Percentiles rank a stretch among this genome's conserved stretches.
These are phyloP conservation scores for Hymenoscyphus scutula DNA, from an alignment of 2,329 filamentous ascomycete genomes.

Conservation along the genomic window DNA sequence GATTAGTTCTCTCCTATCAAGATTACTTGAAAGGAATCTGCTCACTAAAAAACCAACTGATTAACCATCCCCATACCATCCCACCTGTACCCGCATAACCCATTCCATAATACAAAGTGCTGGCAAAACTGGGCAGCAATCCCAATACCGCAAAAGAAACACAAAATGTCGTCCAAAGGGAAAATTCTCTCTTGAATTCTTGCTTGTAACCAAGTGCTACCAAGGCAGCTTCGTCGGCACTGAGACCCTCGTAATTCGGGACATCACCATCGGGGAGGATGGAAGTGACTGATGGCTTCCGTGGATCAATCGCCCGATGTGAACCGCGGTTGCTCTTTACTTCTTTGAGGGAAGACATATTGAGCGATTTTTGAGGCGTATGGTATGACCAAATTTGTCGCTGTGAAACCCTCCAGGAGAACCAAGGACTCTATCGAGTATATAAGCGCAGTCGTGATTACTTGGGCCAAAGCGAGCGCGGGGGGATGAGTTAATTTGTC, in stretches of 20 bases:
- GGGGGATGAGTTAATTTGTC: neutral
- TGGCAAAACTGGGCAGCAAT: slow-evolving; percentile 68
- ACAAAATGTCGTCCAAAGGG: slow-evolving; percentile 71
- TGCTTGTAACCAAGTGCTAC: slow-evolving; percentile 58
- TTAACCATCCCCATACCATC: slow-evolving; percentile 75
- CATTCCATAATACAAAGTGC: slow-evolving; percentile 69
- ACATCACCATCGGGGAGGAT: slow-evolving; percentile 49
- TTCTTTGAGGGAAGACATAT: slow-evolving; percentile 18
- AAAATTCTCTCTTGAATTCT: slow-evolving; percentile 63
- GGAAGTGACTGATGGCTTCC: slow-evolving; percentile 45
- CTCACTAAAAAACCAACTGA: slow-evolving; percentile 63
- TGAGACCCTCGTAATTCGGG: slow-evolving; percentile 45
- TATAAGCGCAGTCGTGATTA: neutral
- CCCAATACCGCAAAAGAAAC: slow-evolving; percentile 73
- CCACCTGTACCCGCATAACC: slow-evolving; percentile 57
- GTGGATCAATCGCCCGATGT: slow-evolving; percentile 13
- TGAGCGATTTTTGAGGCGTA: slow-evolving; percentile 2
- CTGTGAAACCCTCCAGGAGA: neutral
- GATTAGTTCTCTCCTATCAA: neutral
- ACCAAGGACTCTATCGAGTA: neutral
- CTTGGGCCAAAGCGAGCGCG: neutral
- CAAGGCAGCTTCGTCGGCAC: slow-evolving; percentile 58
- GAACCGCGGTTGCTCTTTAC: slow-evolving; percentile 15
- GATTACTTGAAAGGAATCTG: neutral
- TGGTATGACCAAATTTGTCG: neutral